Percentiles rank a stretch among this genome's conserved stretches.
phyloP scores from a whole-genome alignment of 805 yeast genomes.

The Candida suzukii region DNA sequence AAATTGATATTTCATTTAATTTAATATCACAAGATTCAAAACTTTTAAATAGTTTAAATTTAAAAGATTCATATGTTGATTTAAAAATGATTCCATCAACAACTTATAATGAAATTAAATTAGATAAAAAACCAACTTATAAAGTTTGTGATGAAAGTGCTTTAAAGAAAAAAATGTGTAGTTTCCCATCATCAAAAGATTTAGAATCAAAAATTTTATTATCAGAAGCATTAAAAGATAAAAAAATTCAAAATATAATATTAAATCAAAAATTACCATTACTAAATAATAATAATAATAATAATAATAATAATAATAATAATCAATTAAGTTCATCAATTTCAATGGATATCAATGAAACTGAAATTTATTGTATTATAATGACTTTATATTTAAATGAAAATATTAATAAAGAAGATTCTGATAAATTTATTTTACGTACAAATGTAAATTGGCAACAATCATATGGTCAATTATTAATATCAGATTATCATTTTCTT shows the following conservation, averaged over 20 bases:
- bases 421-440: not conserved
- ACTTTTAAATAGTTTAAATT: not conserved
- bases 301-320: slow-evolving; percentile 2
- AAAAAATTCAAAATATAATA: slow-evolving; percentile 9
- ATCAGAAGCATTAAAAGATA: slow-evolving; percentile 11
- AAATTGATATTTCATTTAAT: slow-evolving; percentile 14
- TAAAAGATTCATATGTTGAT: slow-evolving; percentile 8
- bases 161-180: slow-evolving; percentile 13
- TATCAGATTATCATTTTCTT: slow-evolving; percentile 20
- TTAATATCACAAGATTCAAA: not conserved
- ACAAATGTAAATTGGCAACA: slow-evolving; percentile 25
- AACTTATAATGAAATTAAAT: slow-evolving; percentile 17
- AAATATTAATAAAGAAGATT: slow-evolving; percentile 1
- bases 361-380: slow-evolving; percentile 21
- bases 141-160: slow-evolving; percentile 27
- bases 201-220: slow-evolving; percentile 8
- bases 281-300: slow-evolving; percentile 1
- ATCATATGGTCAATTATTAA: slow-evolving; percentile 22
- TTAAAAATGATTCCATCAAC: slow-evolving; percentile 16
- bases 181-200: slow-evolving; percentile 10
- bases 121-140: slow-evolving; percentile 15
- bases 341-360: slow-evolving; percentile 7
- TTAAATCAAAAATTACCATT: slow-evolving; percentile 1
- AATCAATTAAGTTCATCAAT: not conserved
- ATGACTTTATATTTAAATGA: slow-evolving; percentile 9